Evolutionary conservation across 345 rosid genomes (phyloP), one percentile per base, ranked within the genome.

Genomic region (Citrus sp.): DNA sequence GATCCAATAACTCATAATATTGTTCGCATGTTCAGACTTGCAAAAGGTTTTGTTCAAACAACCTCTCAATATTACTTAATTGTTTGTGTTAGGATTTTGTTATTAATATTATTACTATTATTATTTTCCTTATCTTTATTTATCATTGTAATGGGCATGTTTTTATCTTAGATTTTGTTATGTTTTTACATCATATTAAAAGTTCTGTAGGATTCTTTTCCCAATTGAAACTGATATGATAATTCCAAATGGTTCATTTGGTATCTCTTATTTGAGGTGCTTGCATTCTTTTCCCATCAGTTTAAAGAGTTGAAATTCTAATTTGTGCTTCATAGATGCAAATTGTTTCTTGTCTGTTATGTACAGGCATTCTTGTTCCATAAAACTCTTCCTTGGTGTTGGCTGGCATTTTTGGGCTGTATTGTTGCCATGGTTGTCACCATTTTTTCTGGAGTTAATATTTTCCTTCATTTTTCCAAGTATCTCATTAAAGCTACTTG

Each of bases 21-120:
- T 7, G 70, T 92, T 67, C 94, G 90, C 38, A 87, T 88, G 79
- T 83, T 93, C 71, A 56, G 79, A 75, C 94, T 86, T 83, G 88
- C 89, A 49, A 91, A 88, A 92, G 89, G 98, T 95, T 83, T 74
- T 32, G 68, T 58, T 78, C 54, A n/a, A 63, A 18, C 21, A 51
- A 22, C 51, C 69, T 56, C 66, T 74, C 49, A 35, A 24, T 77
- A 68, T 30, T 74, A 37, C 18, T 75, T 59, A 40, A 28, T 64
- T 71, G 8, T 55, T 70, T 78, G 38, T 56, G 25, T 35, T 32
- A 27, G 24, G 21, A 73, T 69, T 37, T 18, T 51, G 5, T 51
- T 21, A 1, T 46, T 13, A 46, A 10, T 46, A 46, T 12, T 3
- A 46, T 13, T 46, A 12, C 10, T 42, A 42, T 42, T 42, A 9